Base-by-base conservation (phyloP, 1,284 basidiomycete genomes). In the Ustilago tritici region DNA sequence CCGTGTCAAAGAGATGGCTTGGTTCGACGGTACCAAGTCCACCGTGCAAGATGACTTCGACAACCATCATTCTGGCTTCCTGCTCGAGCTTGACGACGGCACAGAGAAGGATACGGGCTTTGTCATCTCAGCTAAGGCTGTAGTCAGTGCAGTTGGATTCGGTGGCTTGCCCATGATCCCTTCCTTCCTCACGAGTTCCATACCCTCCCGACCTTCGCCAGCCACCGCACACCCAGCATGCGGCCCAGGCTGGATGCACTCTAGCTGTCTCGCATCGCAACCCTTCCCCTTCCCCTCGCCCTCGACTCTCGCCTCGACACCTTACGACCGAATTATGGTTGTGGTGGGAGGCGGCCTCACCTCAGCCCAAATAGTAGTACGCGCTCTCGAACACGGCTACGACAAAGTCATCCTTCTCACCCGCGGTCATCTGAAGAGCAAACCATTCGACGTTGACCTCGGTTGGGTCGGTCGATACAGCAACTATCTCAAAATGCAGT, bases 291-390 rank as follows among this genome's bases (percentile, higher is more conserved):
- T 66, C 12, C 82, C 82, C 0, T 46, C 63, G 11, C 61, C 82
- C 12, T 78, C 82, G 0, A 10, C 66, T 1, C 28, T 66, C 14
- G 15, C 64, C 2, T 19, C 43, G 8, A 9, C 43, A 23, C 7
- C 43, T 8, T 47, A 38, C 3, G 28, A 19, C 17, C 56, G 23
- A 0, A 77, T 69, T 0, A 72, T 84, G n/a, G 65, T 86, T 11
- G 79, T 87, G 5, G 76, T 87, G 17, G 87, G 87, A 4, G 87
- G 87, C 34, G 87, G 86, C 0, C 80, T 87, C 23, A 87, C 87
- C 3, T 86, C 86, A 6, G 86, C 87, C 0, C 87, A 87, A 59
- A 79, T 87, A 38, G 69, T 78, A 38, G 81, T 86, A 32, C 77
- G 85, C 4, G 82, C 82, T 1, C 61, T 87, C 9, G 53, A 71